These are phyloP conservation scores for Miscanthus lutarioriparius DNA, from an alignment of 176 grass and related monocot species.

Conservation along the genomic window DNA sequence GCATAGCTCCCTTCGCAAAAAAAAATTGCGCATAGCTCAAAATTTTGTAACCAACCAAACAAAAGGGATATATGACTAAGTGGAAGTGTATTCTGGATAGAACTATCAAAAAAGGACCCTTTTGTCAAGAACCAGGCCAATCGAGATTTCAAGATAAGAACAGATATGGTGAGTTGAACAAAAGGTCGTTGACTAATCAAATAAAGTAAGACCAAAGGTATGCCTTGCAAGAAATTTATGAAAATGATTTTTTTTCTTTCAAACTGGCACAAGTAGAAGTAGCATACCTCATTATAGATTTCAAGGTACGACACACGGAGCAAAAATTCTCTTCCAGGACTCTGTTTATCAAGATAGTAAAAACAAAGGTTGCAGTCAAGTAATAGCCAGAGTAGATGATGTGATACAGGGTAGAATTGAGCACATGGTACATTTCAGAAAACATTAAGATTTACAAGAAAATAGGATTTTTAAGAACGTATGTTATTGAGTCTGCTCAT, in stretches of 20 bases:
- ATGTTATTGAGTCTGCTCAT: slow-evolving; percentile 3
- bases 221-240: slow-evolving; percentile 17
- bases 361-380: slow-evolving; percentile 21
- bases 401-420: neutral
- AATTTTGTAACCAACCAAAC: neutral
- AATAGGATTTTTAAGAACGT: neutral
- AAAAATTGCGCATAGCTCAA: neutral
- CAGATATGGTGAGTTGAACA: neutral
- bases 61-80: slow-evolving; percentile 4
- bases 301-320: slow-evolving; percentile 98
- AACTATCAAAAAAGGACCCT: neutral
- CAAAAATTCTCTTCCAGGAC: slow-evolving; percentile 97
- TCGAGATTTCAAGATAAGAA: slow-evolving; percentile 14
- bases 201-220: slow-evolving; percentile 35
- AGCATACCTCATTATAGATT: slow-evolving; percentile 95
- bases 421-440: slow-evolving; percentile 3
- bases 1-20: neutral
- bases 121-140: neutral
- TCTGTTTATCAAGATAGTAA: slow-evolving; percentile 63
- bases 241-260: neutral
- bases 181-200: neutral
- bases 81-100: neutral
- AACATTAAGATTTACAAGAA: slow-evolving; percentile 19
- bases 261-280: slow-evolving; percentile 21
- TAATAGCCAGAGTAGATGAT: slow-evolving; percentile 24